phyloP scores from a whole-genome alignment of 148 eudicot genomes.

The Chenopodium suecicum region DNA sequence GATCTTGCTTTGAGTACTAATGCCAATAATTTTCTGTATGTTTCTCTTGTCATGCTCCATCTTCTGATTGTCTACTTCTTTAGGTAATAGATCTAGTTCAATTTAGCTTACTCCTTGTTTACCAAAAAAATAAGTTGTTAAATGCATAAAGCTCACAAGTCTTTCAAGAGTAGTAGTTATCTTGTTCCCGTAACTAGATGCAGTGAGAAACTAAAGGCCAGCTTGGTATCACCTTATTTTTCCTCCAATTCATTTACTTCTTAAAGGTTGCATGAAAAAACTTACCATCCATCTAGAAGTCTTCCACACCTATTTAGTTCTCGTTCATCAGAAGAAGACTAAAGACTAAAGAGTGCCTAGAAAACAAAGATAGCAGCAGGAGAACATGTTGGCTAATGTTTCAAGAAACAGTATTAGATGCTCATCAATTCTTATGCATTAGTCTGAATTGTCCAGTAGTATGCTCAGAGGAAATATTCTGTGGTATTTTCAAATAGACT shows the following conservation, averaged over 20 bases:
- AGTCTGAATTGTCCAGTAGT: background rate
- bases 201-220: background rate
- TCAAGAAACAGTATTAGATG: background rate
- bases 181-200: background rate
- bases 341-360: background rate
- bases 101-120: background rate
- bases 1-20: background rate
- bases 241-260: background rate
- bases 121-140: background rate
- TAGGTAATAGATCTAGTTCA: background rate
- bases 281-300: background rate
- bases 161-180: background rate
- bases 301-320: background rate
- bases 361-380: background rate
- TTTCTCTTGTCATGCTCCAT: background rate
- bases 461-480: background rate
- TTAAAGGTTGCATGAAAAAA: too few species aligned
- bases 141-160: background rate
- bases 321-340: background rate
- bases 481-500: background rate
- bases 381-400: background rate
- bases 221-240: background rate
- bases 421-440: background rate
- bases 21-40: background rate
- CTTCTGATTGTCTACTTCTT: background rate